phyloP scores from a whole-genome alignment of 1,284 basidiomycete genomes.

The Leccinum fuscescens region DNA sequence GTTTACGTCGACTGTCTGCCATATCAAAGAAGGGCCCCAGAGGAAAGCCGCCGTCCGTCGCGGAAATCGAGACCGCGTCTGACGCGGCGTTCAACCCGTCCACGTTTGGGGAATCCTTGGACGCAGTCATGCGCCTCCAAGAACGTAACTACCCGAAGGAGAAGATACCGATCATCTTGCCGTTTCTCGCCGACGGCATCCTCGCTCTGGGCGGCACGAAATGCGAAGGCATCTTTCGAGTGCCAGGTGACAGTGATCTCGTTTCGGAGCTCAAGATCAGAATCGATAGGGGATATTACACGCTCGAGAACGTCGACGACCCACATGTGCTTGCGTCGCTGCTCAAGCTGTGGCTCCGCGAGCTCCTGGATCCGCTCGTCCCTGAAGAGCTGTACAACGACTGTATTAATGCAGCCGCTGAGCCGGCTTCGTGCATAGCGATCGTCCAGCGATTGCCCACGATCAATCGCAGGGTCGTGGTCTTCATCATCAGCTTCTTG shows the following conservation, averaged over 20 bases:
- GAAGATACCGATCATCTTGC: constrained; percentile 86
- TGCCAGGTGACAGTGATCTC: constrained; percentile 83
- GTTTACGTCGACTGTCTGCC: constrained; percentile 65
- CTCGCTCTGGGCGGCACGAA: constrained; percentile 82
- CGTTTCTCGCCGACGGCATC: constrained; percentile 89
- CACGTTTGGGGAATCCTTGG: constrained; percentile 87
- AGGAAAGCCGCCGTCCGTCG: constrained; percentile 74
- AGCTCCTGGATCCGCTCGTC: constrained; percentile 84
- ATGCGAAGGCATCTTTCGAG: constrained; percentile 86
- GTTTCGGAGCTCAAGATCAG: constrained; percentile 84
- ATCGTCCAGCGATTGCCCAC: constrained; percentile 78
- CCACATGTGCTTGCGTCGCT: constrained; percentile 85
- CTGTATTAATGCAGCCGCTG: constrained; percentile 68
- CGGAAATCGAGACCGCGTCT: constrained; percentile 87
- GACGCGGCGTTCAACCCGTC: constrained; percentile 93
- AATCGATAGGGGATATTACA: constrained; percentile 89
- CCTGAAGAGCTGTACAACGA: constrained; percentile 87
- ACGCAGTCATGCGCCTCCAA: constrained; percentile 80
- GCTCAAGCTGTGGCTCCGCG: constrained; percentile 89
- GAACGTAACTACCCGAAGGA: constrained; percentile 79
- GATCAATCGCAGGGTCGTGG: constrained; percentile 78
- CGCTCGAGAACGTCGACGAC: constrained; percentile 82
- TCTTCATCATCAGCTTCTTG: constrained; percentile 86
- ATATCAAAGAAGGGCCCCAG: constrained; percentile 80
- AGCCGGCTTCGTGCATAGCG: constrained; percentile 66